A percentile compares a stretch with the other conserved stretches of the same genome.
These are phyloP conservation scores for Yamadazyma oceani DNA, from an alignment of 1,139 yeast species.

Conservation along the genomic window DNA sequence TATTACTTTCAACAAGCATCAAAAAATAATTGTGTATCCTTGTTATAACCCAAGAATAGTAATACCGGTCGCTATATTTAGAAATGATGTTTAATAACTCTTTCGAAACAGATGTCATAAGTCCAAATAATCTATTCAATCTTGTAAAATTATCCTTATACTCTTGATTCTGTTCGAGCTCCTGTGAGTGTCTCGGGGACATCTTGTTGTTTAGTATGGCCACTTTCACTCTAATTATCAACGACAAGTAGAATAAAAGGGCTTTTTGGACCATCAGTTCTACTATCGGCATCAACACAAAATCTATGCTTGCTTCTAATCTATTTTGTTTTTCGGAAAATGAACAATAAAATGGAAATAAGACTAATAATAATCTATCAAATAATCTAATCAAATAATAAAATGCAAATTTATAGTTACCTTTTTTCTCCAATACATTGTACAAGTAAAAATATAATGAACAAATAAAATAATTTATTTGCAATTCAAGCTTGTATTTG, in stretches of 20 bases:
- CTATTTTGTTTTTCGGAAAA: conserved; percentile 23
- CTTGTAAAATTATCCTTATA: conserved; percentile 9
- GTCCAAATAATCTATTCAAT: conserved; percentile 8
- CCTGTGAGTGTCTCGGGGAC: conserved; percentile 7
- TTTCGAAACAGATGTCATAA: conserved; percentile 9
- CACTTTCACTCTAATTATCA: conserved; percentile 10
- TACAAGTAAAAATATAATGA: conserved; percentile 30
- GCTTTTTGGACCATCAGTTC: conserved; percentile 33
- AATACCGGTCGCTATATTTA: conserved; percentile 15
- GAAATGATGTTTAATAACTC: conserved; percentile 10
- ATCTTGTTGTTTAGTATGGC: conserved; percentile 3
- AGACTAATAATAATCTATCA: conserved; percentile 26
- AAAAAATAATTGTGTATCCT: conserved; percentile 7
- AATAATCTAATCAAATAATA: conserved; percentile 33
- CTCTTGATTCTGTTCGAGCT: conserved; percentile 6
- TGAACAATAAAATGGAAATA: conserved; percentile 26
- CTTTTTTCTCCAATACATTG: conserved; percentile 30
- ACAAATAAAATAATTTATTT: conserved; percentile 30
- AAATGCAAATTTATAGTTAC: conserved; percentile 28
- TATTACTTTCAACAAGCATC: neutral
- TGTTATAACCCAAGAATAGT: conserved; percentile 16
- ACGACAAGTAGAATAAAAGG: conserved; percentile 26
- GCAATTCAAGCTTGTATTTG: conserved; percentile 26
- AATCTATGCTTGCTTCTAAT: conserved; percentile 31
- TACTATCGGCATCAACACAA: conserved; percentile 37